Conservation (phyloP, 2,329 filamentous ascomycete species). For the Juglanconis sp. region DNA sequence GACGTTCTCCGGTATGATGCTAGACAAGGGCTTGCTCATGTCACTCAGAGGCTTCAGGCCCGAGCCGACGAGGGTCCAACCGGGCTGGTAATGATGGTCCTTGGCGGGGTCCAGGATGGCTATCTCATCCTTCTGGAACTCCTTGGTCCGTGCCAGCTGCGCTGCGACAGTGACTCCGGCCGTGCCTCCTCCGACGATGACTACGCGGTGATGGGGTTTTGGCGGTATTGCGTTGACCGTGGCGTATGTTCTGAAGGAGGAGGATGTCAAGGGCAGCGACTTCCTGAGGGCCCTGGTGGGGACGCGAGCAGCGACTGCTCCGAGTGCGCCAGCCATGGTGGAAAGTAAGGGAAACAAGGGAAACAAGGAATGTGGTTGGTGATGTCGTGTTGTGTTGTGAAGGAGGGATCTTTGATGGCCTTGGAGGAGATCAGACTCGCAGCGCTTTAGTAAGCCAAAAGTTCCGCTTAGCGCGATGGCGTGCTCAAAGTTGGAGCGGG, state of each 20-base stretch:
- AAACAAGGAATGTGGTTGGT: neutral
- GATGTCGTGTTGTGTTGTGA: neutral
- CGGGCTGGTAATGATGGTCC: slow-evolving; percentile 33
- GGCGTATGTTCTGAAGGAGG: slow-evolving; percentile 13
- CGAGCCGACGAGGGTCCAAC: slow-evolving; percentile 37
- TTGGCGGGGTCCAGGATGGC: slow-evolving; percentile 34
- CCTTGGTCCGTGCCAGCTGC: slow-evolving; percentile 20
- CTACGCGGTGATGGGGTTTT: slow-evolving; percentile 22
- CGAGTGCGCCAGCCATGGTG: slow-evolving; percentile 10
- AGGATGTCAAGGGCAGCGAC: neutral
- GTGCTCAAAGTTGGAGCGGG: too few species aligned
- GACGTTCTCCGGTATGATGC: slow-evolving; percentile 31
- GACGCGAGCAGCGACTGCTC: slow-evolving; percentile 10
- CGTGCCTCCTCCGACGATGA: slow-evolving; percentile 23
- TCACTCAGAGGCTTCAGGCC: slow-evolving; percentile 29
- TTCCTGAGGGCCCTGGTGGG: neutral
- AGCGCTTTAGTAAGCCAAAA: too few species aligned
- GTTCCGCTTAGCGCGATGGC: too few species aligned
- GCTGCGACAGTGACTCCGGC: slow-evolving; percentile 22
- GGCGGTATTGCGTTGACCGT: slow-evolving; percentile 17
- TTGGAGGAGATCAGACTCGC: neutral
- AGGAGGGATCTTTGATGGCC: neutral
- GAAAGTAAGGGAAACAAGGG: neutral
- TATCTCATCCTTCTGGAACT: slow-evolving; percentile 31
- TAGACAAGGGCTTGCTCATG: slow-evolving; percentile 27